Base-by-base conservation (phyloP, 2,329 filamentous ascomycete species). In the Shiraia bambusicola region DNA sequence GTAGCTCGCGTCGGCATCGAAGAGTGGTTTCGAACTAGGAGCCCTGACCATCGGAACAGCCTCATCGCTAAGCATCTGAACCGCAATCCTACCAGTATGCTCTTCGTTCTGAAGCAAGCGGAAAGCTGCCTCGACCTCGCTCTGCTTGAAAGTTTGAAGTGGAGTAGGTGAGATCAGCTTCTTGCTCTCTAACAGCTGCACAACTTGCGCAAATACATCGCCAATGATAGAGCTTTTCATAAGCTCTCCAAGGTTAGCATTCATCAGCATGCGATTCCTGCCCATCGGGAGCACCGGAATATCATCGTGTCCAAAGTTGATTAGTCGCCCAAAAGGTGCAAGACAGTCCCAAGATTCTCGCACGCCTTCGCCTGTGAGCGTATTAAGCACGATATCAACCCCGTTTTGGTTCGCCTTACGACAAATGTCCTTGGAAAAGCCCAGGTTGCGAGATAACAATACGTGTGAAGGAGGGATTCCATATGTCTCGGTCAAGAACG, bases 321-420 rank as follows among this genome's bases (percentile, higher is more conserved):
- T 29, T 39, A 68, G 67, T 3, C 56, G 48, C 1, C 67, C 67
- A 34, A 61, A 65, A 3, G 46, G 34, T 13, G 66, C 65, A 6
- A 67, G 19, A 32, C 54, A 58, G 6, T 53, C 29, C 59, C 53
- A 63, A 3, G 50, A 54, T 27, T 38, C 34, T 2, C 41, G 41
- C 3, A 62, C 45, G 6, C 39, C 24, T 12, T 55, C 50, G 1
- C 56, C 62, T 8, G 52, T 37, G 2, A 49, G 24, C n/a, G 51
- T 52, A 47, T 67, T 69, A 13, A 71, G 28, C 4, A 69, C 49
- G 4, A 66, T 53, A 41, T 69, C 65, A 2, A 69, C 59, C 9
- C 67, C 67, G n/a, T 34, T 19, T 11, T 49, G 54, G 0, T 52
- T 35, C 1, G 67, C 54, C 29, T 52, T 29, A 7, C 42, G 44